Evolutionary conservation across 352 stramenopile species (phyloP), one percentile per base, ranked within the genome.

Genomic region (Albugo laibachii): DNA sequence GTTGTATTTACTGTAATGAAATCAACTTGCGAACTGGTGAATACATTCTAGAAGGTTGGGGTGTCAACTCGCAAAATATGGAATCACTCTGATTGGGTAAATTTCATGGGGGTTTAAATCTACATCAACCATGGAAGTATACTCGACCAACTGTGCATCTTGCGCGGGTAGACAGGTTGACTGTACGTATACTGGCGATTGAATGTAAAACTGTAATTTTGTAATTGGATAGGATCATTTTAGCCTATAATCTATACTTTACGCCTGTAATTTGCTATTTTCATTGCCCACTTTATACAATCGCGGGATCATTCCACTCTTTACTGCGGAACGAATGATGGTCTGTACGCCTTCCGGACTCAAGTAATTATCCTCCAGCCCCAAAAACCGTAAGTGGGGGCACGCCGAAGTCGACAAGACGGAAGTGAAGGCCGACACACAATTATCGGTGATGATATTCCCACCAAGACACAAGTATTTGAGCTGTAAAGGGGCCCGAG

Each of bases 381-480:
- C 75, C 20, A 88, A 59, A 41, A 87, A 87, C 3, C 64, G 61
- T 45, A 87, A 49, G 11, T 58, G 57, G 13, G 69, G 64, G 42
- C 66, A 83, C 6, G 54, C 24, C 2, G 55, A 52, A 13, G 53
- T 54, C 3, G 51, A 45, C 11, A 83, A 39, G 45, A 84, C 44
- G 11, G 43, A 54, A 16, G 68, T 63, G 21, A 84, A 45, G 14
- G 72, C 56, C 5, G 47, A 35, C 15, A 82, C 75, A 42, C 69
- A 78, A 51, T 80, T 83, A 58, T 87, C 72, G 11, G 75, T 84
- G 55, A 87, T 69, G 45, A 87, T 58, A 58, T 87, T 87, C 27
- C 75, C 75, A 13, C 75, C 75, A 57, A 88, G 63, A 50, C 75
- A 85, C 24, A 88, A 52, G 43, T 75, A 78, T 57, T 80, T 61